Evolutionary conservation across 371 early-diverging fungal species (phyloP), one percentile per base, ranked within the genome.

Genomic region (Mucor saturninus): DNA sequence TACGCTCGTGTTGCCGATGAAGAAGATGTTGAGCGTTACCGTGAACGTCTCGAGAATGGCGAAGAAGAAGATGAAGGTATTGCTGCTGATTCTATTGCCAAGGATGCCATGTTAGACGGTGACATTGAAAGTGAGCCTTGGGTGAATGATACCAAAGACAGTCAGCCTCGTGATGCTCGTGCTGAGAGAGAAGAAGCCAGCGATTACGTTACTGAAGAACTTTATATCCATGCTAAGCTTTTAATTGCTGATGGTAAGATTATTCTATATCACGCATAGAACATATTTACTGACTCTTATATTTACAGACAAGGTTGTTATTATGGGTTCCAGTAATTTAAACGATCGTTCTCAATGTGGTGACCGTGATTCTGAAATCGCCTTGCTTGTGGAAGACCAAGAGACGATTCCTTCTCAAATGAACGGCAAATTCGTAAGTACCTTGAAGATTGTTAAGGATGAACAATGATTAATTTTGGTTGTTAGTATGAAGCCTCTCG

Each of bases 331-430:
- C 21, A 93, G 95, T 59, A 96, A 96, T 76, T 80, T 97, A 68
- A 98, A 98, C 74, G 95, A 94, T 74, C 91, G 98, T 9, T 94
- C 94, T 4, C 91, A 93, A 79, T 75, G 88, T 46, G 98, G 98
- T 55, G 86, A 87, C 69, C 91, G 95, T 64, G 98, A 98, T 67
- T 93, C 95, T 26, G 98, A 98, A 75, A 86, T 95, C 50, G 93
- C 94, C 29, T 81, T 93, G 56, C 58, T 94, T 26, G 82, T 95
- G 28, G 92, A 93, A 71, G 96, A 95, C 67, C 72, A 86, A 14
- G 83, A 86, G 29, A 78, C 72, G 26, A 81, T 96, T 31, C 76
- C 79, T n/a, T 86, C 90, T 1, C 73, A 71, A 45, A 92, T 95
- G 93, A 83, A 92, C 60, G 92, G 91, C 7, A 68, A 83, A 9